Base-by-base conservation (phyloP, 306 rosid genomes). In the Carpinus viminea region DNA sequence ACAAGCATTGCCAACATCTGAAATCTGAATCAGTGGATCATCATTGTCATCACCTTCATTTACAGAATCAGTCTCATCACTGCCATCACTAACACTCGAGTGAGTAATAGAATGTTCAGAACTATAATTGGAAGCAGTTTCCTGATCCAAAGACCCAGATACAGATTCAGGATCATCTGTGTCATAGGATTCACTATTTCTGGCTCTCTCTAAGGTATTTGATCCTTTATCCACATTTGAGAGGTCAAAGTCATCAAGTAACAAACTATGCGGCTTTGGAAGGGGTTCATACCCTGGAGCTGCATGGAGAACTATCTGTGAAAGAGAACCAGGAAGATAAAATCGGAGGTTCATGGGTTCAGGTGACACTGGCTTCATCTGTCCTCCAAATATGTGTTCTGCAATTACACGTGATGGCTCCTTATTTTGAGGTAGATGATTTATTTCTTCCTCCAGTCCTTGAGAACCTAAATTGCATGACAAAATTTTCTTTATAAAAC, bases 241-340 rank as follows among this genome's bases (percentile, higher is more conserved):
- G 70, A 68, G 82, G 73, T 80, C 81, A 45, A 75, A 86, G 73
- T 65, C 86, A 70, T 65, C 80, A 76, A 26, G 26, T 74, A 71
- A 79, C 77, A 93, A 87, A 78, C 94, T 91, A 82, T 93, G 82
- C 77, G 98, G 99, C 80, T 90, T 96, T 78, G 99, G 99, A 74
- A 93, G 99, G 68, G 99, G 94, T 71, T 96, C 99, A 81, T 93
- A 96, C 28, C 99, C 98, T 4, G 98, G 99, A 82, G 99, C 99
- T 77, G 99, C 98, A 90, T 93, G 99, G 76, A 90, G 86, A 60
- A 96, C 99, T 77, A 96, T 89, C 79, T 91, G 99, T 24, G 98
- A 96, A 76, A 93, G 91, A 83, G 99, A 96, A 74, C 97, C 99
- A 0, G 99, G 99, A 81, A 96, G 99, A 86, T 96, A 96, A 83